Conservation (phyloP, 805 yeast genomes). For the Yarrowia deformans region DNA sequence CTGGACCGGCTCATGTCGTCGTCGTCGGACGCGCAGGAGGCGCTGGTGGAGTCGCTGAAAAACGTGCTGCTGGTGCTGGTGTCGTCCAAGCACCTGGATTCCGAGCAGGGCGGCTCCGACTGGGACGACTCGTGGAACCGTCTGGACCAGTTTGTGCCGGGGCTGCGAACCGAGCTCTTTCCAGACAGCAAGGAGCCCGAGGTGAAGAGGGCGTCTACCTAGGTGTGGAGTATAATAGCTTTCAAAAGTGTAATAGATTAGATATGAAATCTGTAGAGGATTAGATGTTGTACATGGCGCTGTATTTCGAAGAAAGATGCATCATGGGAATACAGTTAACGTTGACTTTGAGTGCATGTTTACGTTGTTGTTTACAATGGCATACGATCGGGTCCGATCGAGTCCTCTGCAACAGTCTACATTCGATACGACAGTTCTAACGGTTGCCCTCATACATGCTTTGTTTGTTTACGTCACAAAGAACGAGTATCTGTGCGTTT, state of each 20-base stretch:
- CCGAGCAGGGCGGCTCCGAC: slow-evolving; percentile 45
- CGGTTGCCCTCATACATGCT: too few relatives aligned
- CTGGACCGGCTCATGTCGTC: slow-evolving; percentile 53
- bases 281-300: too few relatives aligned
- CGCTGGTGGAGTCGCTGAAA: slow-evolving; percentile 54
- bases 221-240: neutral
- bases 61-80: slow-evolving; percentile 53
- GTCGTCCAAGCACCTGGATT: slow-evolving; percentile 46
- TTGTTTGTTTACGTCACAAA: neutral
- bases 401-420: neutral
- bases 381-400: neutral
- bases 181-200: slow-evolving; percentile 38
- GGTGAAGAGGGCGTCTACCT: neutral
- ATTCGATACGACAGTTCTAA: neutral
- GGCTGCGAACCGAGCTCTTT: slow-evolving; percentile 45
- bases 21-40: slow-evolving; percentile 52
- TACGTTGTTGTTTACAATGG: slow-evolving; percentile 2
- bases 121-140: slow-evolving; percentile 53
- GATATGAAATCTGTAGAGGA: too few relatives aligned
- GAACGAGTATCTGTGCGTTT: too few relatives aligned
- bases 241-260: too few relatives aligned
- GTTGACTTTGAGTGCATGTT: neutral
- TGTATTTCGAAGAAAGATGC: slow-evolving; percentile 11
- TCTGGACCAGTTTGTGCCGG: slow-evolving; percentile 52
- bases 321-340: neutral